Evolutionary conservation across 1,284 basidiomycete genomes (phyloP), one percentile per base, ranked within the genome.

Genomic region (Cutaneotrichosporon sp.): DNA sequence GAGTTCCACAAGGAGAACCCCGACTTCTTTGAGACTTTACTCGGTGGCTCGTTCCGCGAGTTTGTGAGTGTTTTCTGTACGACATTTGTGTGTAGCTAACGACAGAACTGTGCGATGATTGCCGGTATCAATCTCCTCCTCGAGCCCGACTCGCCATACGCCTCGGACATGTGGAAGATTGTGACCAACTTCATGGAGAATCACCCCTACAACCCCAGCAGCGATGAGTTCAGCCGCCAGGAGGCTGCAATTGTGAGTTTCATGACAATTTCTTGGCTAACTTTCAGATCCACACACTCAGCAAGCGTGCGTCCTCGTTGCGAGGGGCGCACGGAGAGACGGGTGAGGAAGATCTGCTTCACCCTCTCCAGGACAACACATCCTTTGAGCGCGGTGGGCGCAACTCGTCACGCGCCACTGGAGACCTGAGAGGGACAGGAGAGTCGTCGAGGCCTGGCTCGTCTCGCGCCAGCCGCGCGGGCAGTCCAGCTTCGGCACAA

Each of bases 111-210:
- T 5, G 78, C 77, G 1, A 74, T 78, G 73, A 76, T 79, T 38
- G 78, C 77, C n/a, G 78, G 75, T 25, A 74, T 78, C 54, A 70
- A 70, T 33, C 59, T 75, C 11, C 71, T 79, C 46, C 68, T 79
- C 29, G 73, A 77, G 52, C 75, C 76, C 1, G 66, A n/a, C 4
- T 55, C 56, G 4, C n/a, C 49, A 2, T 50, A 74, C 25, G 67
- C 73, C 8, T 59, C 63, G 1, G 77, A 78, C 33, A 76, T 79
- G 74, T 67, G 73, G 25, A 56, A 64, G 27, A 76, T 77, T 33
- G 49, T 80, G 29, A 58, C 70, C 31, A 66, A 60, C 18, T 80
- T 76, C 63, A 68, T 77, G 59, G 69, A 76, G 33, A 71, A 75
- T 24, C 67, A 75, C 49, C 72, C 72, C 1, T 64, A 70, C 50